Conservation (phyloP, 1,284 basidiomycete genomes). For the Vanrija pseudolonga region DNA sequence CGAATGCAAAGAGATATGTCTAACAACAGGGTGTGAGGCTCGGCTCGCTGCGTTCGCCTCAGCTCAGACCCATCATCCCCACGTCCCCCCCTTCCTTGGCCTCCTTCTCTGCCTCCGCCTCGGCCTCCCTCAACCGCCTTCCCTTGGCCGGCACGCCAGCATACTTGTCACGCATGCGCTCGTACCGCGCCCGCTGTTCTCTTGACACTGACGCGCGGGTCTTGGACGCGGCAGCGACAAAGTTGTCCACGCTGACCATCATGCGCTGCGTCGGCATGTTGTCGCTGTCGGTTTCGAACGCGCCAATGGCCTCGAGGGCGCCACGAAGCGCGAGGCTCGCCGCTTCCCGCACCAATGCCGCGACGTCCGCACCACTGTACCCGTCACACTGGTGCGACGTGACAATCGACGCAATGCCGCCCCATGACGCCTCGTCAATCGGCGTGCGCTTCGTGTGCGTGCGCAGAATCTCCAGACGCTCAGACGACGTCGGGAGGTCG, state of each 20-base stretch:
- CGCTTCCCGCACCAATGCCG: slow-evolving; percentile 81
- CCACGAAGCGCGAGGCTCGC: slow-evolving; percentile 76
- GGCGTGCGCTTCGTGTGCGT: slow-evolving; percentile 72
- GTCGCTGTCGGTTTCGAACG: slow-evolving; percentile 52
- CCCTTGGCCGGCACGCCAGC: slow-evolving; percentile 58
- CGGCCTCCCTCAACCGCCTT: slow-evolving; percentile 29
- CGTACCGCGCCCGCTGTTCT: slow-evolving; percentile 77
- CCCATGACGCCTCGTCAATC: slow-evolving; percentile 52
- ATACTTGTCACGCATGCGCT: slow-evolving; percentile 71
- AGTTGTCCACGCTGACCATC: slow-evolving; percentile 59
- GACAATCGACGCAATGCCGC: slow-evolving; percentile 40
- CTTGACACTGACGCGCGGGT: slow-evolving; percentile 80
- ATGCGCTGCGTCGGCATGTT: slow-evolving; percentile 42
- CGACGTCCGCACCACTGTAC: slow-evolving; percentile 85
- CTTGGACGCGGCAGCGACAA: slow-evolving; percentile 70
- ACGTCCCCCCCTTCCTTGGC: background rate
- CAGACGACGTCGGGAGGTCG: slow-evolving; percentile 72
- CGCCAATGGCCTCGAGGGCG: slow-evolving; percentile 62
- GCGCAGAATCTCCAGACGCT: slow-evolving; percentile 80
- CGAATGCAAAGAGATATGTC: background rate
- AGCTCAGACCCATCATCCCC: background rate
- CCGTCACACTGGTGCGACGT: slow-evolving; percentile 64
- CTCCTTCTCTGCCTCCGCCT: slow-evolving; percentile 21
- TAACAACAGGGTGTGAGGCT: background rate
- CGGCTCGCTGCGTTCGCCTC: background rate